Conservation (phyloP, 768 basidiomycete genomes). For the Termitomyces sp. region DNA sequence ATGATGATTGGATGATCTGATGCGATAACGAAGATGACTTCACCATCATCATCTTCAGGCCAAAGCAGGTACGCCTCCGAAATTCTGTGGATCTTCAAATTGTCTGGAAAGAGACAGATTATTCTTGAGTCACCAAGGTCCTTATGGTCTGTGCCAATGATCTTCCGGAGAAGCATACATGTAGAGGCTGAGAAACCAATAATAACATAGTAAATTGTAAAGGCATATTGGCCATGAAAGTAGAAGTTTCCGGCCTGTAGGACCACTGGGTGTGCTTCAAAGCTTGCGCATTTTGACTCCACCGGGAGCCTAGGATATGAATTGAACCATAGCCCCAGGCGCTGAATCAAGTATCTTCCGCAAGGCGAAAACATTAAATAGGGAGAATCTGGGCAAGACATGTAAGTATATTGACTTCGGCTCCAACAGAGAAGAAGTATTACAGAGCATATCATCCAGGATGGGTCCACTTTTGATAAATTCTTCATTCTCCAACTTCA, state of each 20-base stretch:
- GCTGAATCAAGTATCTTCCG: neutral
- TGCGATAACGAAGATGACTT: neutral
- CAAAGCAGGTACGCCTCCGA: neutral
- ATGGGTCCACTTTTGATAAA: neutral
- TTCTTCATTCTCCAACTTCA: neutral
- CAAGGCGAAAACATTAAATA: neutral
- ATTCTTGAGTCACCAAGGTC: neutral
- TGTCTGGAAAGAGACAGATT: slow-evolving; percentile 3
- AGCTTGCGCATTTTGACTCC: neutral
- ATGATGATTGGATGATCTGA: neutral
- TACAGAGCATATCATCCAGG: neutral
- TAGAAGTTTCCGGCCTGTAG: neutral
- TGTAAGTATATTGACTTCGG: neutral
- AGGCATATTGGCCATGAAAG: neutral
- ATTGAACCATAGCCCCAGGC: neutral
- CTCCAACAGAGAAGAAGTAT: too few relatives aligned
- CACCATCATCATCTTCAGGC: neutral
- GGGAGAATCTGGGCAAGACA: neutral
- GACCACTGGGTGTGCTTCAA: neutral
- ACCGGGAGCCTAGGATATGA: neutral
- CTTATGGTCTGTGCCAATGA: neutral
- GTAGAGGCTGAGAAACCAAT: too few relatives aligned
- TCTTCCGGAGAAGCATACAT: neutral
- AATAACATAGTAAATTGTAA: neutral
- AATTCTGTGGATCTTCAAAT: neutral